A percentile compares a stretch with the other conserved stretches of the same genome.
Conservation (phyloP, 2,329 filamentous ascomycete genomes). For the Talaromyces marneffei region DNA sequence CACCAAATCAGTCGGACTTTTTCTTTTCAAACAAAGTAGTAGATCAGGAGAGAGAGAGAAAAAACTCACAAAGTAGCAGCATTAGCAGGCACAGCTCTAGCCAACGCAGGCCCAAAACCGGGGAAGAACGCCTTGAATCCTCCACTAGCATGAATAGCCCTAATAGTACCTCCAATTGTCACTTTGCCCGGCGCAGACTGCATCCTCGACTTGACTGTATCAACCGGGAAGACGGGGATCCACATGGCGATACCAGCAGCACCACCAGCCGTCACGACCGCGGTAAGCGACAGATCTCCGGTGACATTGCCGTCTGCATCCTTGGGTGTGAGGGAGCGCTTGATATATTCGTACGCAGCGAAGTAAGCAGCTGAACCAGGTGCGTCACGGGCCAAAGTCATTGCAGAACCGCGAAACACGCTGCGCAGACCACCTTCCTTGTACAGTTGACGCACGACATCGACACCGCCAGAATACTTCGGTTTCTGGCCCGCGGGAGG, state of each 20-base stretch:
- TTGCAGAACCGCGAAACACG: slow-evolving; percentile 84
- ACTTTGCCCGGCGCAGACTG: slow-evolving; percentile 86
- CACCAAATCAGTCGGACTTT: slow-evolving; percentile 14
- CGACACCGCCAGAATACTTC: slow-evolving; percentile 77
- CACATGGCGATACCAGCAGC: slow-evolving; percentile 96
- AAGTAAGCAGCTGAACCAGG: slow-evolving; percentile 95
- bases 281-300: slow-evolving; percentile 72
- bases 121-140: slow-evolving; percentile 94
- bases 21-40: background rate
- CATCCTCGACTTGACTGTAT: slow-evolving; percentile 90
- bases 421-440: slow-evolving; percentile 81
- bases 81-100: slow-evolving; percentile 90
- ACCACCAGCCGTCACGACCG: slow-evolving; percentile 80
- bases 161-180: slow-evolving; percentile 71
- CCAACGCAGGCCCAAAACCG: slow-evolving; percentile 85
- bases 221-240: slow-evolving; percentile 96
- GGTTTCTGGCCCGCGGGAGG: slow-evolving; percentile 86
- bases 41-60: background rate
- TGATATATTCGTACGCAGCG: slow-evolving; percentile 93
- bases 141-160: slow-evolving; percentile 73
- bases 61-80: slow-evolving; percentile 71
- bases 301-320: slow-evolving; percentile 67
- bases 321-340: slow-evolving; percentile 76
- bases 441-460: slow-evolving; percentile 92
- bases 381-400: slow-evolving; percentile 89